These are phyloP conservation scores for Tylopilus intermedius DNA, from an alignment of 768 basidiomycete species.

Conservation along the genomic window DNA sequence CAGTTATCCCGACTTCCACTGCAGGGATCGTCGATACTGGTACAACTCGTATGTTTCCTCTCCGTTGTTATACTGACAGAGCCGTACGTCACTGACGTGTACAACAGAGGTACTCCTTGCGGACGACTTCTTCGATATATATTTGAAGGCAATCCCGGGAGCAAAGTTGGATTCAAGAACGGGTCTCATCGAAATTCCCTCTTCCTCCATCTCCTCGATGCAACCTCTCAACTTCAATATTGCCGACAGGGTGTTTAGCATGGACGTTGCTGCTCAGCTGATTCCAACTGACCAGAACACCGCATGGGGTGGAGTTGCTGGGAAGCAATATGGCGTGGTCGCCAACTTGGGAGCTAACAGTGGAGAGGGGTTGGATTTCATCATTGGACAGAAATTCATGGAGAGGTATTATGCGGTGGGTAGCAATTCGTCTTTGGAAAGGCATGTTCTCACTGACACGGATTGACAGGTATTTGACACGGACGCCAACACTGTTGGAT, in stretches of 20 bases:
- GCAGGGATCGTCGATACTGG: slow-evolving; percentile 31
- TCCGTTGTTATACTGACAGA: not conserved
- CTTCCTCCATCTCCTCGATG: slow-evolving; percentile 12
- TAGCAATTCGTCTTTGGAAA: not conserved
- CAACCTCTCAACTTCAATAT: slow-evolving; percentile 13
- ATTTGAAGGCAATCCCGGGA: slow-evolving; percentile 14
- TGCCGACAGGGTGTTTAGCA: not conserved
- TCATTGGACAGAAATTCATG: not conserved
- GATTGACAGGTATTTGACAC: not conserved
- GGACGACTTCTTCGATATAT: slow-evolving; percentile 12
- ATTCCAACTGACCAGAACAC: slow-evolving; percentile 15
- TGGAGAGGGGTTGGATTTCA: not conserved
- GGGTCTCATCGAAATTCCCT: slow-evolving; percentile 13
- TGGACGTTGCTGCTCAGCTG: slow-evolving; percentile 20
- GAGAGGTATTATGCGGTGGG: not conserved
- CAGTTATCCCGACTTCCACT: slow-evolving; percentile 13
- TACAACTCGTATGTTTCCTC: slow-evolving; percentile 17
- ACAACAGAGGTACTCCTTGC: slow-evolving; percentile 20
- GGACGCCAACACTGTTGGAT: not conserved
- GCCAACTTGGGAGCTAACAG: not conserved
- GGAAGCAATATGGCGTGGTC: slow-evolving; percentile 10
- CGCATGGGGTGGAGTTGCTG: slow-evolving; percentile 9
- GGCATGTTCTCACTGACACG: not conserved
- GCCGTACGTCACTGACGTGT: too few species aligned
- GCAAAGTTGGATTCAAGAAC: not conserved